Conservation (phyloP, 345 rosid species). For the Salix viminalis region DNA sequence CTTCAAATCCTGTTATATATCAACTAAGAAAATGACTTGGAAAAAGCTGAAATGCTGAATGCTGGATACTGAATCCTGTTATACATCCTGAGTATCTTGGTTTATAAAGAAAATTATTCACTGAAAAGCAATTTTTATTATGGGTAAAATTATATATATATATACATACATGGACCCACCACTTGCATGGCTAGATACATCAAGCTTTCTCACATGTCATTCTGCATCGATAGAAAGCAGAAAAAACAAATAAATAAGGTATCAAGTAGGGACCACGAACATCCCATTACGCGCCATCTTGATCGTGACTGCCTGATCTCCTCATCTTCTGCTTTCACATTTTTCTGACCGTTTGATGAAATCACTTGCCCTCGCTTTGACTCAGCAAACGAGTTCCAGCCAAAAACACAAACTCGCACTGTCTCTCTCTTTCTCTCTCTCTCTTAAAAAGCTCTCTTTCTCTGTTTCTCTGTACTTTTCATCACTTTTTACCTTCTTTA, state of each 20-base stretch:
- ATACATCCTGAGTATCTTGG: too few species aligned
- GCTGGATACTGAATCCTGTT: too few species aligned
- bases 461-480: neutral
- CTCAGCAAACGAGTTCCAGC: conserved; percentile 11
- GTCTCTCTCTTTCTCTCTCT: neutral
- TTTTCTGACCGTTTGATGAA: conserved; percentile 41
- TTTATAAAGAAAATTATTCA: too few species aligned
- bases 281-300: conserved; percentile 29
- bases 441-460: neutral
- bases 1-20: too few species aligned
- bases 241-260: neutral
- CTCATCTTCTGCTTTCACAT: neutral
- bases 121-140: too few species aligned
- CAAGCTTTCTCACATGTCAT: neutral
- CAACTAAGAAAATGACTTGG: too few species aligned
- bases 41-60: too few species aligned
- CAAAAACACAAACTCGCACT: neutral
- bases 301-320: conserved; percentile 22
- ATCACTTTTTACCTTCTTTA: neutral
- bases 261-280: conserved; percentile 32
- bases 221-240: neutral
- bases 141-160: too few species aligned
- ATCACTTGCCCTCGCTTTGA: conserved; percentile 12
- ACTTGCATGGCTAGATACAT: neutral
- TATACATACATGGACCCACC: neutral